Conservation (phyloP, 2,329 filamentous ascomycete species). For the Beauveria sp. region DNA sequence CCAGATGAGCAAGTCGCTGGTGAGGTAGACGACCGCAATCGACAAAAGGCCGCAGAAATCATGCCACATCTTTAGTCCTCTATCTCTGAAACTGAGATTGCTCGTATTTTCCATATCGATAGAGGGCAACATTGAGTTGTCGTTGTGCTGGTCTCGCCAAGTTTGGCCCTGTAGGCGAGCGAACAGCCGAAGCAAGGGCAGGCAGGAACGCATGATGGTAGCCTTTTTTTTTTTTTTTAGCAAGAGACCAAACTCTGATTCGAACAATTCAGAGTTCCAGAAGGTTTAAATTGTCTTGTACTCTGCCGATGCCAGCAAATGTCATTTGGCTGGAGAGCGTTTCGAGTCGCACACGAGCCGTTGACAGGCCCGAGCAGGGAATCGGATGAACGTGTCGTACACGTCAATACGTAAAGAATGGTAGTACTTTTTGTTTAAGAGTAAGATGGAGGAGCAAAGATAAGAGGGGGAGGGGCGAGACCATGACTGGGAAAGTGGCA, state of each 20-base stretch:
- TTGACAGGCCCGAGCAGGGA: background rate
- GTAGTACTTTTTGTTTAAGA: background rate
- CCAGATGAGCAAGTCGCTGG: conserved; percentile 39
- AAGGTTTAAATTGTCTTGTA: too few relatives aligned
- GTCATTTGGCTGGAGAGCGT: background rate
- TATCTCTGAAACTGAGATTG: fast-evolving
- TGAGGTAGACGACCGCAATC: conserved; percentile 30
- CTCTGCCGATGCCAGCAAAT: background rate
- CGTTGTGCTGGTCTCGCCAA: background rate
- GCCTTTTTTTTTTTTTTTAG: background rate
- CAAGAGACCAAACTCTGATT: background rate
- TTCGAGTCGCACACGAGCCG: background rate
- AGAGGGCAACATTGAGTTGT: too few relatives aligned
- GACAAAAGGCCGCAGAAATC: conserved; percentile 20
- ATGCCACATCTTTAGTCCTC: background rate
- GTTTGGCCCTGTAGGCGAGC: background rate
- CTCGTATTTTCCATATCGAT: background rate
- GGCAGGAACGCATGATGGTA: background rate
- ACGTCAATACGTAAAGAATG: background rate
- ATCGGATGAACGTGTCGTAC: background rate
- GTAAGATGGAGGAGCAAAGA: background rate
- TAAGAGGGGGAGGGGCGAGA: background rate
- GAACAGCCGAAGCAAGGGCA: background rate
- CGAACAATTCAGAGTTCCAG: background rate
- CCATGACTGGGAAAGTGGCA: too few relatives aligned